Evolutionary conservation across 495 filamentous ascomycete species (phyloP).

Genomic region (Aspergillus panamensis): DNA sequence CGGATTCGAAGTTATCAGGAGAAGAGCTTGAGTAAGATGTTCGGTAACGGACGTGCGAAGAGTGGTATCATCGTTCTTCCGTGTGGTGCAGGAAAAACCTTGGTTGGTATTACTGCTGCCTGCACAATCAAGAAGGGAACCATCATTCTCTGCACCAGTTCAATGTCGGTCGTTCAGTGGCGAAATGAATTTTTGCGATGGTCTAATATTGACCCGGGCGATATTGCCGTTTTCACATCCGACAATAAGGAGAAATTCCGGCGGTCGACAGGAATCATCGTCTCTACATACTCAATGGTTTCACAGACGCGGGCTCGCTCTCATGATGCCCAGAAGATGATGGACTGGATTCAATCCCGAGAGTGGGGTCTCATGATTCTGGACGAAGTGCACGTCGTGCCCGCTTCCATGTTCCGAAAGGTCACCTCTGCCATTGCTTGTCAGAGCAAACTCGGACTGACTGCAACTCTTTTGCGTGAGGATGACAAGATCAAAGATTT

Average conservation of each 20-base stretch:
- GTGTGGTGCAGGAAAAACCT: constrained; percentile 94
- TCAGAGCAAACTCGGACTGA: constrained; percentile 95
- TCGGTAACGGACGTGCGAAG: constrained; percentile 93
- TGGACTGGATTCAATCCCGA: constrained; percentile 86
- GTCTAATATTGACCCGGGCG: constrained; percentile 93
- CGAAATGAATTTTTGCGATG: constrained; percentile 92
- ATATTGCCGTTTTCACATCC: constrained; percentile 92
- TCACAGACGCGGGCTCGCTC: constrained; percentile 81
- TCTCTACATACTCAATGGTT: constrained; percentile 98
- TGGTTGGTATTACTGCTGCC: constrained; percentile 94
- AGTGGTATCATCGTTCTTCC: constrained; percentile 97
- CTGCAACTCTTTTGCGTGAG: constrained; percentile 89
- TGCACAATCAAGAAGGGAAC: constrained; percentile 97
- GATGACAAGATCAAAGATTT: constrained; percentile 98
- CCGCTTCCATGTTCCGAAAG: constrained; percentile 90
- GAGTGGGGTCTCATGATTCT: constrained; percentile 99
- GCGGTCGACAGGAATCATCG: constrained; percentile 87
- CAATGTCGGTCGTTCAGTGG: constrained; percentile 98
- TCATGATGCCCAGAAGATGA: constrained; percentile 93
- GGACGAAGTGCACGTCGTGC: constrained; percentile 98
- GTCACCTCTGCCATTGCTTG: constrained; percentile 89
- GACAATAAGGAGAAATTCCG: constrained; percentile 89
- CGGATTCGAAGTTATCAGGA: constrained; percentile 93
- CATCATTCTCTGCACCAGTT: constrained; percentile 92
- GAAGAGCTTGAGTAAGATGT: constrained; percentile 97